Base-by-base conservation (phyloP, 805 yeast genomes). In the Cyberlindnera saturnus region DNA sequence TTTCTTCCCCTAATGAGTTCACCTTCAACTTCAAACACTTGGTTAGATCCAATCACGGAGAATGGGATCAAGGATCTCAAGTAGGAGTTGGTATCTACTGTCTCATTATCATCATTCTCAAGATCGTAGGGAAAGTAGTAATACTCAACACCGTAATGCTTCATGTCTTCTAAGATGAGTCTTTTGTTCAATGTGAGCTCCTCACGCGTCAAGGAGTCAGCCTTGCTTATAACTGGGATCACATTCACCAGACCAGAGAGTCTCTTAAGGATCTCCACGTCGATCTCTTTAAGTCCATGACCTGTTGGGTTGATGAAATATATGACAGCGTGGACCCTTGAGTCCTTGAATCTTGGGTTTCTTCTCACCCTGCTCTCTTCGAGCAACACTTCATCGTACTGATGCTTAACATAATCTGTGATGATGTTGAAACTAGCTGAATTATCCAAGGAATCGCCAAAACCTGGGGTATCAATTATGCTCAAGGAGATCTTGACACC, bases 261-360 rank as follows among this genome's bases (percentile, higher is more conserved):
- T 58, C 79, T 77, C 60, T 78, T 82, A 82, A 89, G 81, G 56
- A 88, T 75, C 53, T 76, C 81, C 47, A 90, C 77, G 64, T 87
- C 96, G 57, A 85, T 71, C 44, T 88, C 79, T 57, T 77, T 81
- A 59, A 86, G 69, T 4, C 89, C 86, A 66, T 86, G 95, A 18
- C 93, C 91, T 7, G 93, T 84, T 40, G 95, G 89, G 57, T 81
- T 85, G 60, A 86, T 82, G 52, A 86, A 79, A 62, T 86, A 86
- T 44, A 86, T 68, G 49, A 84, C 76, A 17, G 76, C 82, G 58
- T 86, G 95, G 37, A 86, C 86, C 57, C 95, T 73, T 14, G 90
- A 86, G 57, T 86, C 95, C 60, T 82, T 83, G 61, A 86, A 86
- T 44, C 95, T 68, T 26, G 95, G 95, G 55, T 86, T 86, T 71